phyloP scores from a whole-genome alignment of 2,329 filamentous ascomycete species.

The Capronia epimyces region DNA sequence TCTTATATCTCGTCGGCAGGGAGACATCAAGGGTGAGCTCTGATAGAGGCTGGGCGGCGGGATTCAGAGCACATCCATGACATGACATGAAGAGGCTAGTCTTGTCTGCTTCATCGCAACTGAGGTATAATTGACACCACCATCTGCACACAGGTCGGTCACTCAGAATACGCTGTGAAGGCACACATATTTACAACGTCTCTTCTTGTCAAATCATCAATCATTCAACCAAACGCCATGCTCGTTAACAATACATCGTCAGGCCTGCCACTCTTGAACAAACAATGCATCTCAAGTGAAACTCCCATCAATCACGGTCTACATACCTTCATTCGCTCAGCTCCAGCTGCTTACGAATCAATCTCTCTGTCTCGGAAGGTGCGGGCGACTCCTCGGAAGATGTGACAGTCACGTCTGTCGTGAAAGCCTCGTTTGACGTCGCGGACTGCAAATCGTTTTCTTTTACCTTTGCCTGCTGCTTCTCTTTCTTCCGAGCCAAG shows the following conservation, averaged over 20 bases:
- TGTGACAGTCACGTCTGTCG: neutral
- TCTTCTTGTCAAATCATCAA: neutral
- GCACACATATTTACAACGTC: neutral
- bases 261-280: too few relatives aligned
- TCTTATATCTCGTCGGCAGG: neutral
- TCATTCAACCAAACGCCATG: slow-evolving; percentile 4
- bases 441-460: neutral
- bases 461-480: slow-evolving; percentile 1
- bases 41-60: neutral
- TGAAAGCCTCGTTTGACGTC: neutral
- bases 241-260: too few relatives aligned
- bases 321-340: slow-evolving; percentile 5
- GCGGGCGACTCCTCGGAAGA: slow-evolving; percentile 2
- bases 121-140: too few relatives aligned
- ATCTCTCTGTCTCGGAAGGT: slow-evolving; percentile 16
- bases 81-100: neutral
- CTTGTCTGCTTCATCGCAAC: too few relatives aligned
- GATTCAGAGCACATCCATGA: neutral
- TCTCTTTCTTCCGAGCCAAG: slow-evolving; percentile 9
- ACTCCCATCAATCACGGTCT: too few relatives aligned
- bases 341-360: slow-evolving; percentile 19
- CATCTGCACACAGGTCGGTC: neutral
- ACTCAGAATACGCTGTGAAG: neutral
- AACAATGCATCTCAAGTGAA: too few relatives aligned
- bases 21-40: neutral